Base-by-base conservation (phyloP, 768 basidiomycete species). In the Candolleomyces aberdarensis region DNA sequence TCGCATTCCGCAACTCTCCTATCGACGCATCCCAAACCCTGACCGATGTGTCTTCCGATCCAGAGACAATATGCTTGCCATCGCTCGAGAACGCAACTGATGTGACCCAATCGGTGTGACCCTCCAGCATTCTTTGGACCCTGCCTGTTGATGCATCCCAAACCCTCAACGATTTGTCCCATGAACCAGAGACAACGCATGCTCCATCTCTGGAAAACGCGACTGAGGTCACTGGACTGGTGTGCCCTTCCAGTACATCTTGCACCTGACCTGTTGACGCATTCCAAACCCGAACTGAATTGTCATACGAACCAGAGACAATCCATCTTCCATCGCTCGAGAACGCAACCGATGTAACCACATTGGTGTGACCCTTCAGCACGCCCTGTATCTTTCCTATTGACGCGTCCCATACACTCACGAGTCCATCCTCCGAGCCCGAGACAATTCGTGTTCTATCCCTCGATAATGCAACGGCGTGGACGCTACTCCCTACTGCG, bases 41-140 rank as follows among this genome's bases (percentile, higher is more conserved):
- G 11, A 68, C 29, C 5, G 64, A 67, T 17, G 55, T 50, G 50
- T 72, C 69, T 32, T 57, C 14, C 9, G 70, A 78, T 15, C 72
- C 70, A 29, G 78, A 78, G 4, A 70, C 75, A 49, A 49, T 49
- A 2, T 22, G 11, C 1, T 3, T 19, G 7, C 56, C 56, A 32
- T 57, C 43, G 15, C 40, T 19, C n/a, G 56, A 58, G 48, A 49
- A 58, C 40, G 14, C 48, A 40, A 58, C 57, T 7, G 57, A 52
- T 29, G 26, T 11, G 9, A 59, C 47, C 9, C 7, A 8, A 31
- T 39, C 40, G 10, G 5, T 58, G 48, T 50, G 40, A 14, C 29
- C 58, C 15, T 43, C 10, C 3, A 40, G 40, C 31, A 8, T 22
- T 6, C 3, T 40, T 41, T 40, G n/a, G 17, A 14, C 48, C 11